Conservation (phyloP, 768 basidiomycete genomes). For the Auriscalpium microsporum region DNA sequence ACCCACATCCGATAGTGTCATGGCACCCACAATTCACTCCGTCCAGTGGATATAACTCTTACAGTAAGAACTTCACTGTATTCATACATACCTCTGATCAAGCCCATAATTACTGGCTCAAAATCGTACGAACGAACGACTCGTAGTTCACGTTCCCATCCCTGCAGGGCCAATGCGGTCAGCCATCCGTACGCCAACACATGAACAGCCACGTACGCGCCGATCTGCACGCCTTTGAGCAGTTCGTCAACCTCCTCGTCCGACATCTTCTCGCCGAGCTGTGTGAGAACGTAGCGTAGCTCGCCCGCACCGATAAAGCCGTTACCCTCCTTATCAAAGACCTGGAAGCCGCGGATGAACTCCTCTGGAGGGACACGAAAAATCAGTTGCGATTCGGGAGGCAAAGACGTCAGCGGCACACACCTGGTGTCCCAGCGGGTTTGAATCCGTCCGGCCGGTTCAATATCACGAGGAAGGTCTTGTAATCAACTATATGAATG, state of each 20-base stretch:
- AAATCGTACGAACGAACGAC: slow-evolving; percentile 90
- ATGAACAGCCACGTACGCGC: slow-evolving; percentile 47
- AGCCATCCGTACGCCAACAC: slow-evolving; percentile 3
- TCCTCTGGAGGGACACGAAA: slow-evolving; percentile 55
- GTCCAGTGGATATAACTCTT: no score
- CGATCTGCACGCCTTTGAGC: slow-evolving; percentile 90
- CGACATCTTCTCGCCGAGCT: slow-evolving; percentile 96
- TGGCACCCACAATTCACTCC: no score
- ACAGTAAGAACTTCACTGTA: no score
- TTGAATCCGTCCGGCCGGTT: slow-evolving; percentile 96
- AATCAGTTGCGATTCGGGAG: not conserved
- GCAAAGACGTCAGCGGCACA: not conserved
- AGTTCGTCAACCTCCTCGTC: slow-evolving; percentile 98
- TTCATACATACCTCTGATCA: no score
- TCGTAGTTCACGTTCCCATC: slow-evolving; percentile 98
- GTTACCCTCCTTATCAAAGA: slow-evolving; percentile 94
- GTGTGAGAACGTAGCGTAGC: slow-evolving; percentile 73
- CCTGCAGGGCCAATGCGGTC: slow-evolving; percentile 30
- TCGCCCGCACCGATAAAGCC: slow-evolving; percentile 90
- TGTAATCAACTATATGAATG: slow-evolving; percentile 68
- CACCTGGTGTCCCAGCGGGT: slow-evolving; percentile 93
- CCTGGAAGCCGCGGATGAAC: slow-evolving; percentile 98
- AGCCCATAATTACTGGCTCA: slow-evolving; percentile 55
- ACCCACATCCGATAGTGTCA: no score
- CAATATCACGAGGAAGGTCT: slow-evolving; percentile 82